phyloP scores from a whole-genome alignment of 371 early-diverging fungal species.

The Umbelopsis sp. region DNA sequence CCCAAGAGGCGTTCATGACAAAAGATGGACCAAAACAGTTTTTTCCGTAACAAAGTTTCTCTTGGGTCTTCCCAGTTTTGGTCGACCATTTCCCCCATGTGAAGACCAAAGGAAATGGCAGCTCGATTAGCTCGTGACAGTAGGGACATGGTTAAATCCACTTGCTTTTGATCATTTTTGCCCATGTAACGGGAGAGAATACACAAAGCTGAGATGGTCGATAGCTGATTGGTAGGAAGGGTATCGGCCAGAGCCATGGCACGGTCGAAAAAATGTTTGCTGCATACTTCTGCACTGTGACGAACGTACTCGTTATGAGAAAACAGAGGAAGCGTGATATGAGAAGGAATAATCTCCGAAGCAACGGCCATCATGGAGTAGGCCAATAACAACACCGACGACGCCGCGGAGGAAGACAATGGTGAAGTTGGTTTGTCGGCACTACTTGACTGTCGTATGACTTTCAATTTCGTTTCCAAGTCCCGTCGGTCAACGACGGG shows the following conservation, averaged over 20 bases:
- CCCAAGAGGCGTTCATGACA: conserved; percentile 11
- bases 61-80: conserved; percentile 9
- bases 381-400: conserved; percentile 12
- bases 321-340: not conserved
- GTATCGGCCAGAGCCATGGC: conserved; percentile 7
- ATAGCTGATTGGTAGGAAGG: conserved; percentile 13
- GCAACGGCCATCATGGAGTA: conserved; percentile 7
- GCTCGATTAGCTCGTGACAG: conserved; percentile 8
- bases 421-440: not conserved
- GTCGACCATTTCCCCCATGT: conserved; percentile 1
- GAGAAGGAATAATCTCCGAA: conserved; percentile 14
- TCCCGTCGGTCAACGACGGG: conserved; percentile 19
- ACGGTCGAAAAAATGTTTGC: conserved; percentile 20
- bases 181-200: conserved; percentile 20
- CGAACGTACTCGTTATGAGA: conserved; percentile 11
- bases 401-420: conserved; percentile 10
- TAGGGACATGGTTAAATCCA: conserved; percentile 1
- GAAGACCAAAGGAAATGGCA: not conserved
- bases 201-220: conserved; percentile 16
- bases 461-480: conserved; percentile 8
- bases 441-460: not conserved
- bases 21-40: conserved; percentile 20
- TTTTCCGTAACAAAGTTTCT: not conserved
- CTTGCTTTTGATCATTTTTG: conserved; percentile 16
- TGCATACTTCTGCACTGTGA: conserved; percentile 7